Evolutionary conservation across 352 stramenopile species (phyloP), one percentile per base, ranked within the genome.

Genomic region (Elongisporangium prolatum): DNA sequence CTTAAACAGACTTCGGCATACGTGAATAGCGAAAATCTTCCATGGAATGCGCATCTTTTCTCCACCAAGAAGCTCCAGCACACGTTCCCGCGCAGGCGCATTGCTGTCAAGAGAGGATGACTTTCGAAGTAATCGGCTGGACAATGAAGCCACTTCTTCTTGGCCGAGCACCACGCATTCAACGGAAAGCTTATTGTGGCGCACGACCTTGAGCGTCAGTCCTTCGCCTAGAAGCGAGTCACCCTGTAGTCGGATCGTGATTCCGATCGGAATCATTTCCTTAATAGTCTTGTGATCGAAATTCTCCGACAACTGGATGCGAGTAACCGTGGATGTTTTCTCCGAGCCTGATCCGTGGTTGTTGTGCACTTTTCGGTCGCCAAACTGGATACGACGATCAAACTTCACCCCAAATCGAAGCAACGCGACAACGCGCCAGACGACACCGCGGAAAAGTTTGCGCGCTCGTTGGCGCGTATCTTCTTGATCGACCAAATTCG

Each of bases 211-310:
- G 14, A 95, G 72, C 37, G 81, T 72, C 13, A 93, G 62, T 0
- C 77, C 78, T 57, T 93, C 77, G 14, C 86, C 84, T 8, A 93
- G 71, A 40, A 95, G 69, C 44, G 84, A 90, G 34, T 93, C 81
- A 20, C 84, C 85, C 59, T 92, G 75, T 7, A 95, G 60, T 5
- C 78, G 72, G 50, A 95, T 84, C 17, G 80, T 93, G 50, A 95
- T 93, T 16, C 86, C 86, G 20, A 81, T 91, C 3, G 86, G 86
- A 54, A 95, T 89, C 80, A 95, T 92, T 53, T 90, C 84, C 57
- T 95, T 95, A 63, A 95, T 95, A 8, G 82, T 91, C 62, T 91
- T 89, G 78, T 95, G 86, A 56, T 95, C 84, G 60, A 95, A 95
- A 58, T 95, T 93, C 63, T 95, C 84, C 2, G 84, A 95, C 24